Evolutionary conservation across 805 yeast species (phyloP).

Genomic region (Naumovozyma castellii): DNA sequence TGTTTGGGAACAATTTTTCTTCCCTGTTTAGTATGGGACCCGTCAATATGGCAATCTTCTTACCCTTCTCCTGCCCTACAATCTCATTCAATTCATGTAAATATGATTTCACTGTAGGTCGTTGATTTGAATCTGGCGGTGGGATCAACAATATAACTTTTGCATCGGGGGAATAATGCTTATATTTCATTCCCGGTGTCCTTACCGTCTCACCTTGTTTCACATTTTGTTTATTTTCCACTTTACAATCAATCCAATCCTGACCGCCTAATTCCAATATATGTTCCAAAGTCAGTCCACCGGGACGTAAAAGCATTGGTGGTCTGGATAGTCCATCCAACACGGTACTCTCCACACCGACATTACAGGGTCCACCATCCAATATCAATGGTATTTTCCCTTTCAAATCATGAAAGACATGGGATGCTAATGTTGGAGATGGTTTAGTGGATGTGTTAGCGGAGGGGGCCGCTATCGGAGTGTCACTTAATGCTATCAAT

Average conservation of each 20-base stretch:
- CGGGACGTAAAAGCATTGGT: slow-evolving; percentile 86
- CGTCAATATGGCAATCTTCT: slow-evolving; percentile 45
- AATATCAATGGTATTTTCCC: slow-evolving; percentile 75
- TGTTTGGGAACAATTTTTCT: not conserved
- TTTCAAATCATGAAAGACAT: slow-evolving; percentile 70
- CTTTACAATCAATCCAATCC: slow-evolving; percentile 51
- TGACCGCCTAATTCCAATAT: slow-evolving; percentile 57
- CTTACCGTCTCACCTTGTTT: slow-evolving; percentile 59
- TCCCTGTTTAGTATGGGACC: slow-evolving; percentile 23
- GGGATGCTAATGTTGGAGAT: slow-evolving; percentile 81
- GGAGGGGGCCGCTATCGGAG: slow-evolving; percentile 94
- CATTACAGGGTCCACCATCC: slow-evolving; percentile 83
- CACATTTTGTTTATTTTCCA: slow-evolving; percentile 55
- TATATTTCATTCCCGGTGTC: slow-evolving; percentile 97
- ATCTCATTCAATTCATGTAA: slow-evolving; percentile 8
- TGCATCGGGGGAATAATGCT: slow-evolving; percentile 89
- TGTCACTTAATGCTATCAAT: slow-evolving; percentile 68
- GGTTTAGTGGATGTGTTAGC: slow-evolving; percentile 96
- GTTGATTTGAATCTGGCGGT: slow-evolving; percentile 36
- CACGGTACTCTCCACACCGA: slow-evolving; percentile 92
- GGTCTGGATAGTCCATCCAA: slow-evolving; percentile 81
- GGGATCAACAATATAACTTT: slow-evolving; percentile 59
- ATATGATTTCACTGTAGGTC: slow-evolving; percentile 13
- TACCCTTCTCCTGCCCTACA: slow-evolving; percentile 6
- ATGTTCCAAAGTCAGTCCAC: slow-evolving; percentile 80